Base-by-base conservation (phyloP, 177 flowering plant genomes). In the Tripterygium wilfordii region DNA sequence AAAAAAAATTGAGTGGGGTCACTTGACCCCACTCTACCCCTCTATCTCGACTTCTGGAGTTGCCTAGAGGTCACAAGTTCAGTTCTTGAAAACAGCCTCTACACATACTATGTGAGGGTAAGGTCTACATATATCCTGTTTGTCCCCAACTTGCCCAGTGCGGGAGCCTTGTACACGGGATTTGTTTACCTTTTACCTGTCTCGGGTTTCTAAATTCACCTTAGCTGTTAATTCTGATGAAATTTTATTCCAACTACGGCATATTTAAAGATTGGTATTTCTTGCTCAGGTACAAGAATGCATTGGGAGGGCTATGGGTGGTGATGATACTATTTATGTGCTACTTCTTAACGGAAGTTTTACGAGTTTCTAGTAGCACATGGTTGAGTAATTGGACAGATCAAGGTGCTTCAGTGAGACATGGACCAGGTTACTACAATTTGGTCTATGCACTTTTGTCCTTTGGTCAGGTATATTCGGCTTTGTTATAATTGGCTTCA, bases 381-480 rank as follows among this genome's bases (percentile, higher is more conserved):
- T 91, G 98, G 98, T 71, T 91, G 65, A 88, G 98, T 68, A 19
- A 45, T 60, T 91, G 98, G 98, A 91, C 96, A 45, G 76, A 83
- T 65, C 72, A 75, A 67, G 64, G 90, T 51, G 40, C 68, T 33
- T 29, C 75, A 31, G 67, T 48, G 51, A 63, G 17, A 44, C 62
- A 77, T 52, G 73, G 76, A 19, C 70, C 96, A 22, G 77, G 70
- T 45, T 81, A 61, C 61, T 91, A 79, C 66, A 83, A 72, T 57
- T 33, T 80, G 49, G 49, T 91, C 31, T 91, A 88, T 65, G 76
- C 85, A 0, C 44, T 77, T 48, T 62, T 91, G 15, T 88, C 96
- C 39, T 61, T 80, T 71, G 83, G 79, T 38, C 90, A 80, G 92
- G 97, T 88, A 64, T 40, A 46, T 54, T 16, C 51, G 20, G 33